These are phyloP conservation scores for Aspergillus awamori DNA, from an alignment of 2,329 filamentous ascomycete species.

Conservation along the genomic window DNA sequence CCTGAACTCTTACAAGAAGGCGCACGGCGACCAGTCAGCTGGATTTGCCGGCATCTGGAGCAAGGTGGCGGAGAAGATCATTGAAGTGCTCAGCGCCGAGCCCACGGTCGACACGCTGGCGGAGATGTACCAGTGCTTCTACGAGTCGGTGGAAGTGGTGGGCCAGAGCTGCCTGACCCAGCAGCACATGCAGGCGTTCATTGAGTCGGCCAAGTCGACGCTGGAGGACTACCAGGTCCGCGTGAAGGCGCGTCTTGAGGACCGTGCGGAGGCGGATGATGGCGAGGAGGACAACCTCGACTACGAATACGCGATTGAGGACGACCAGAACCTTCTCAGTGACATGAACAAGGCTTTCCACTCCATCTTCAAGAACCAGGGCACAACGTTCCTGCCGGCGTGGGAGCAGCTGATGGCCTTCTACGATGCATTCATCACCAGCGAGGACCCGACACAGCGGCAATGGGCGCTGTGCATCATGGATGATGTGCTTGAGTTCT, in stretches of 20 bases:
- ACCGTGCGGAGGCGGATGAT: slow-evolving; percentile 80
- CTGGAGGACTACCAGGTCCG: slow-evolving; percentile 91
- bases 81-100: slow-evolving; percentile 91
- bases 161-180: slow-evolving; percentile 79
- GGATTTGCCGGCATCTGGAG: slow-evolving; percentile 83
- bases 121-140: slow-evolving; percentile 99
- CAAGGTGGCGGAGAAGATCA: slow-evolving; percentile 81
- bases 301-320: slow-evolving; percentile 86
- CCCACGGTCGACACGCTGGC: slow-evolving; percentile 94
- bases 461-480: slow-evolving; percentile 99
- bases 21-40: slow-evolving; percentile 77
- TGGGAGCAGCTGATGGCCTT: slow-evolving; percentile 86
- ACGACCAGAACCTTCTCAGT: slow-evolving; percentile 92
- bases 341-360: slow-evolving; percentile 99
- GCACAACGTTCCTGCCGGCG: slow-evolving; percentile 76
- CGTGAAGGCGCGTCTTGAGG: slow-evolving; percentile 79
- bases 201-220: slow-evolving; percentile 80
- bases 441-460: slow-evolving; percentile 81
- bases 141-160: slow-evolving; percentile 93
- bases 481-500: slow-evolving; percentile 98
- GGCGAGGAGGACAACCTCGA: slow-evolving; percentile 90
- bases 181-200: slow-evolving; percentile 82
- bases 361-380: slow-evolving; percentile 97
- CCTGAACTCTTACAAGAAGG: slow-evolving; percentile 90
- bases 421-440: slow-evolving; percentile 82